Base-by-base conservation (phyloP, 129 eudicot genomes). In the Glebionis coronaria region DNA sequence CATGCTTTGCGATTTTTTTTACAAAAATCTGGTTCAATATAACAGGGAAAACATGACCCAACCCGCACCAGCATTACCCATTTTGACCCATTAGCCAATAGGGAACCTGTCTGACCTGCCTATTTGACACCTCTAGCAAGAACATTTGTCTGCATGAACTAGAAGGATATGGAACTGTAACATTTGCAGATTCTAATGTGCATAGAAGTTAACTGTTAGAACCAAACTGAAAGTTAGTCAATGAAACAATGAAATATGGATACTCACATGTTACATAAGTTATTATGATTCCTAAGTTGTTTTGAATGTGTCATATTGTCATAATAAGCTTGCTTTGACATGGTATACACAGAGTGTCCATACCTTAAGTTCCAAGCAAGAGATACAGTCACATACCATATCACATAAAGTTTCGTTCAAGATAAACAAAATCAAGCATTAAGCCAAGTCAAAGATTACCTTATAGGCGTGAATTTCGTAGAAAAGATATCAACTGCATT, bases 101-200 rank as follows among this genome's bases (percentile, higher is more conserved):
- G 42, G 6, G 9, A 35, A 35, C 42, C 42, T 10, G 42, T 35
- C 42, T 35, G 15, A 56, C 61, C 16, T n/a, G 5, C 61, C 29
- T 21, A 56, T 56, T 56, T 21, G 35, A 28, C 13, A 31, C 61
- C 28, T 25, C 15, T 56, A 23, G 61, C 5, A 9, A 56, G 44
- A 31, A 59, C 25, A 54, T 59, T 27, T 59, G 64, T 59, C 45
- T 27, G 23, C 45, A 59, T 59, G 45, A 59, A 59, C 4, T 44
- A 57, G 40, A 56, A 56, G 63, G 63, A 27, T 38, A 13, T 12
- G 19, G 27, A 57, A 5, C 19, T 57, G 12, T 44, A 9, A 27
- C 44, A 6, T 13, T 27, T 27, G 7, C 25, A 60, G 65, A 60
- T 60, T 31, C 23, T 29, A 60, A 29, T 60, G 65, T 15, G 16